Base-by-base conservation (phyloP, 2,329 filamentous ascomycete species). In the Thelonectria rubi region DNA sequence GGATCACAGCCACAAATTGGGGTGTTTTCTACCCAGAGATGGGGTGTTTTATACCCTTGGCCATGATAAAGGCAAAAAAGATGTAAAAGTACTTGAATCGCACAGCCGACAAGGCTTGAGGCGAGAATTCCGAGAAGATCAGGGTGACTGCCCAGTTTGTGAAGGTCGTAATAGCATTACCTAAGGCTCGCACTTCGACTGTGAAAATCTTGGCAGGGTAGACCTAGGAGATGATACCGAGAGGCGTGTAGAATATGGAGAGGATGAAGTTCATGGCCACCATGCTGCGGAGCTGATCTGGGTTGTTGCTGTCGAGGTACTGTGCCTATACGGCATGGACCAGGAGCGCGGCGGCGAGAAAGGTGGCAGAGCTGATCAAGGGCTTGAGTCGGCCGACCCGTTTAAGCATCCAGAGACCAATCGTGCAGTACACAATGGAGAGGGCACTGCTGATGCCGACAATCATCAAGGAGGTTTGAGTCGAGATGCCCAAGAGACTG, bases 371-470 rank as follows among this genome's bases (percentile, higher is more conserved):
- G 37, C 76, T 75, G 51, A 84, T 79, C 9, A 85, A 74, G 1
- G 82, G 76, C 67, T 81, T 83, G 49, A 83, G 75, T 26, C 82
- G 80, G 15, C 81, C 81, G 45, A 84, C 70, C 15, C 73, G 77
- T 65, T 85, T 82, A 46, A 84, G 69, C 43, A 81, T 70, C 34
- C 73, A 70, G 60, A 84, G 77, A 51, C 81, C 80, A 6, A 82
- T 66, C 1, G 78, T 81, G 62, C 81, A 81, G 76, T 80, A 84
- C 20, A 82, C 70, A 30, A 80, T 80, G 0, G 81, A 80, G 8
- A 85, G 74, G 1, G 81, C 80, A 21, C 82, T 82, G 66, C 78
- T 82, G 63, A 84, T 79, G 3, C 82, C 82, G 62, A 83, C 80
- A 49, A 84, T 82, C 74, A 84, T 78, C 4, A 84, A 76, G 0